phyloP scores from a whole-genome alignment of 1,139 yeast species.

The Yamadazyma sp. region DNA sequence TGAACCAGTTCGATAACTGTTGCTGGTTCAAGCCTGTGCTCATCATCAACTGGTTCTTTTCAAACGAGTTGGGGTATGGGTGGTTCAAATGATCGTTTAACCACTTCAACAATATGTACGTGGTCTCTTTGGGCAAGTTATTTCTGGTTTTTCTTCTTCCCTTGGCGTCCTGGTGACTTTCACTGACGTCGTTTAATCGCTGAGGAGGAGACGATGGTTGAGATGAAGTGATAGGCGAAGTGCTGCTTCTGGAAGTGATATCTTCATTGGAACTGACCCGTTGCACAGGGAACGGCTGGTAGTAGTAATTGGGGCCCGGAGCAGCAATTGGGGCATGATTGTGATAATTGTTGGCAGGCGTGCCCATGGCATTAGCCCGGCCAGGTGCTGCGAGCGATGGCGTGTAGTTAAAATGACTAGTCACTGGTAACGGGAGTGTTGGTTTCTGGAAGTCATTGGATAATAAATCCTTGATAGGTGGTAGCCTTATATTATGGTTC shows the following conservation, averaged over 20 bases:
- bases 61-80: conserved; percentile 92
- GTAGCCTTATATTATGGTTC: conserved; percentile 30
- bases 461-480: conserved; percentile 38
- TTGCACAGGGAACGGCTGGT: conserved; percentile 4
- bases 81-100: conserved; percentile 79
- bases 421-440: conserved; percentile 2
- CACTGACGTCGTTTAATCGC: not conserved
- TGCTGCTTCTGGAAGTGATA: not conserved
- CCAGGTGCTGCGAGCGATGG: not conserved
- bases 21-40: conserved; percentile 88
- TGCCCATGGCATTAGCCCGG: not conserved
- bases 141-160: conserved; percentile 55
- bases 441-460: conserved; percentile 6
- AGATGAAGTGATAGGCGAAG: not conserved
- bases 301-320: conserved; percentile 6
- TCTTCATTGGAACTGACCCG: conserved; percentile 2
- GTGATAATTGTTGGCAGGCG: conserved; percentile 1
- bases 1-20: conserved; percentile 95
- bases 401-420: conserved; percentile 1
- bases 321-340: not conserved
- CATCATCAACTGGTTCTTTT: conserved; percentile 74
- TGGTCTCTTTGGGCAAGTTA: conserved; percentile 87
- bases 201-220: conserved; percentile 6
- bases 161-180: not conserved
- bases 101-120: conserved; percentile 81